Conservation (phyloP, 495 filamentous ascomycete genomes). For the Hypoxylon perforatum region DNA sequence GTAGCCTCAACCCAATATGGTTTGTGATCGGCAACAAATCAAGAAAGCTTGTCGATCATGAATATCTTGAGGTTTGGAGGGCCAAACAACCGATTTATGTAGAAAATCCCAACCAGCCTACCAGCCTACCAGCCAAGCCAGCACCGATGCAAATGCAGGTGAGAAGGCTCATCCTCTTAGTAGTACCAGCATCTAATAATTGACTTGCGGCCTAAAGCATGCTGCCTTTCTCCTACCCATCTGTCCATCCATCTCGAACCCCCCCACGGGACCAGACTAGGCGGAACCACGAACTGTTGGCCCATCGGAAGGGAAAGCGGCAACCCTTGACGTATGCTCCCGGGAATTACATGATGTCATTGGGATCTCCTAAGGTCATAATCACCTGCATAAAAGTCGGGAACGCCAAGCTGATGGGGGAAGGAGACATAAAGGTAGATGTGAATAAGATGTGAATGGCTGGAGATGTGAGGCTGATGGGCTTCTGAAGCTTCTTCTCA, state of each 20-base stretch:
- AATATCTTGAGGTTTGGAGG: constrained; percentile 5
- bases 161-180: too few species aligned
- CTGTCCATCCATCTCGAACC: constrained; percentile 2
- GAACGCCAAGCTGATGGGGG: neutral
- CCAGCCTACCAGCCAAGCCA: neutral
- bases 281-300: neutral
- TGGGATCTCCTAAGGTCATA: constrained; percentile 6
- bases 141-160: too few species aligned
- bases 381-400: constrained; percentile 2
- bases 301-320: constrained; percentile 5
- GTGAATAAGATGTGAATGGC: constrained; percentile 23
- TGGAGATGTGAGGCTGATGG: constrained; percentile 30
- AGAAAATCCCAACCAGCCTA: constrained; percentile 16
- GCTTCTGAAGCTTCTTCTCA: constrained; percentile 11
- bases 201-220: constrained; percentile 2
- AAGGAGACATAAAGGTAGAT: neutral
- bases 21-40: constrained; percentile 17
- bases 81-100: constrained; percentile 32
- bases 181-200: too few species aligned
- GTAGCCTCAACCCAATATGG: constrained; percentile 1
- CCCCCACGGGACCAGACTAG: constrained; percentile 23
- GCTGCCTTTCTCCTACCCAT: constrained; percentile 11
- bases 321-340: constrained; percentile 16
- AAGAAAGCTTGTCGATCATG: constrained; percentile 26
- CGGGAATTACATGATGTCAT: constrained; percentile 40